Base-by-base conservation (phyloP, 106 monocot genomes). In the Ottelia alismoides region DNA sequence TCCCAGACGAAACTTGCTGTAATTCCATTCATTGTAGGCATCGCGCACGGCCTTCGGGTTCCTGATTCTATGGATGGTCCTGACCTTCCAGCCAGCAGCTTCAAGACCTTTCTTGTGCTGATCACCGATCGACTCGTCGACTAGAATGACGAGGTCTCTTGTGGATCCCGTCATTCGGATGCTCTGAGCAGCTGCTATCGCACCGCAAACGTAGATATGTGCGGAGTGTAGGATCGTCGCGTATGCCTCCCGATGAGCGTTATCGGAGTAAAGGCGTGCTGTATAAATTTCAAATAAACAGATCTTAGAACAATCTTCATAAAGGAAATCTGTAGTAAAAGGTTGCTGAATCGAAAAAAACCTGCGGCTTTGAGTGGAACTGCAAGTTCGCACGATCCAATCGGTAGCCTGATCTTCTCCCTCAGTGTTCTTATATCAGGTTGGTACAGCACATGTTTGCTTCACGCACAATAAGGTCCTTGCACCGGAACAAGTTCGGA, bases 221-320 rank as follows among this genome's bases (percentile, higher is more conserved):
- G 49, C 11, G n/a, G 49, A 50, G 49, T 50, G 49, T 10, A 50
- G 0, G n/a, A 50, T 19, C 49, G 49, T 50, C 49, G 49, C 49
- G 49, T 50, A 50, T 9, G 49, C 49, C 49, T 50, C 49, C 19
- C 49, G 12, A n/a, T n/a, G n/a, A n/a, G n/a, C n/a, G n/a, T n/a
- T n/a, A n/a, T n/a, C n/a, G n/a, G n/a, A n/a, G n/a, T n/a, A n/a
- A n/a, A n/a, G n/a, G n/a, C n/a, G n/a, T n/a, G n/a, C n/a, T n/a
- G n/a, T n/a, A n/a, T n/a, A n/a, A n/a, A 9, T 22, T 17, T 50
- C 7, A 17, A 17, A 17, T 17, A 19, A 9, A 0, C 9, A 0
- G 9, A 4, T 5, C n/a, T 5, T 3, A 21, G 20, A 21, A 21
- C n/a, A 21, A 21, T 10, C 7, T 17, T 21, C 0, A 50, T 19